phyloP scores from a whole-genome alignment of 352 stramenopile genomes.

The Phytophthora pisi region DNA sequence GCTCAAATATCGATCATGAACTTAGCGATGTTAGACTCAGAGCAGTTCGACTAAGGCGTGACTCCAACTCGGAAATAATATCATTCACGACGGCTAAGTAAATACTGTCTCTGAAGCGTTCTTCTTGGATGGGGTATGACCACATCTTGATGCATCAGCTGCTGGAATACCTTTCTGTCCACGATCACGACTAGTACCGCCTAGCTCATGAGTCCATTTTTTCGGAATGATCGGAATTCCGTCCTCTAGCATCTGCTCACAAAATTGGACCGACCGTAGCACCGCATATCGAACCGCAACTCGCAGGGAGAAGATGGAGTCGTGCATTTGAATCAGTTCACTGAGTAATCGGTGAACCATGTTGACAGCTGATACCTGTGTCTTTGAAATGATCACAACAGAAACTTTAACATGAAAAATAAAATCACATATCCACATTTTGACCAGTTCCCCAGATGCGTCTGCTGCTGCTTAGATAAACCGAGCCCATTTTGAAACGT shows the following conservation, averaged over 20 bases:
- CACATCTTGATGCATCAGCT: not conserved
- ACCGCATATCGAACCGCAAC: not conserved
- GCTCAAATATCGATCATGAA: not conserved
- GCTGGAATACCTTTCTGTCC: not conserved
- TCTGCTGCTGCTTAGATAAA: not conserved
- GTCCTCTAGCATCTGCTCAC: not conserved
- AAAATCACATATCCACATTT: conserved; percentile 4
- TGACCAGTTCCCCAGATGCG: not conserved
- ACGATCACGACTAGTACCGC: not conserved
- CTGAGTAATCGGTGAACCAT: not conserved
- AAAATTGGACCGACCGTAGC: not conserved
- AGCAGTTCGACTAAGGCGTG: not conserved
- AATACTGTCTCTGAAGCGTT: not conserved
- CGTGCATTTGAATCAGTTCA: not conserved
- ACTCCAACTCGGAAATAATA: not conserved
- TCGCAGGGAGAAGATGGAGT: not conserved
- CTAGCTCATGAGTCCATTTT: not conserved
- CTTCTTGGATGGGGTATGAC: not conserved
- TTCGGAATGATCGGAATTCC: not conserved
- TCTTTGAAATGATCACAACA: not conserved
- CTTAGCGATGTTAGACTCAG: not conserved
- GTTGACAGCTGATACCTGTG: not conserved
- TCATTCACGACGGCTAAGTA: not conserved
- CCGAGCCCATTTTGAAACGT: no score
- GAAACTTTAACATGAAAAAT: not conserved